These are phyloP conservation scores for Podospora australis DNA, from an alignment of 495 filamentous ascomycete genomes.

Conservation along the genomic window DNA sequence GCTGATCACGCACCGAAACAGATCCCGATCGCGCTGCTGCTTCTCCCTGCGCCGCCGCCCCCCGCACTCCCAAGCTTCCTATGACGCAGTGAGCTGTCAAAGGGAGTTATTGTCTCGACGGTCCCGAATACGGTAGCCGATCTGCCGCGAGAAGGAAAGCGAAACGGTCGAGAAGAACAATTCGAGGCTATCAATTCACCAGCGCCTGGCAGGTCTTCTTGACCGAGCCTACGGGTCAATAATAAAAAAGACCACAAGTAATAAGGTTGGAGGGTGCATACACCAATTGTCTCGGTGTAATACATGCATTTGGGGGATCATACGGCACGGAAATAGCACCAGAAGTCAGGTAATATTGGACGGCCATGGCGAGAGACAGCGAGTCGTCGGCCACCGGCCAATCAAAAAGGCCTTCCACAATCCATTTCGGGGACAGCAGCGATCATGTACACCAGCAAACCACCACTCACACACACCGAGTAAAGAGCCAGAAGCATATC, in stretches of 20 bases:
- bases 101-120: not conserved
- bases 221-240: not conserved
- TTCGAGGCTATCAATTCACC: too few relatives aligned
- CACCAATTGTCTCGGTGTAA: too few relatives aligned
- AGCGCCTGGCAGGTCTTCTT: not conserved
- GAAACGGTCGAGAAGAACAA: too few relatives aligned
- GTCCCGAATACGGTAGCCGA: too few relatives aligned
- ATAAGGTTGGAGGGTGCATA: not conserved
- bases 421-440: conserved; percentile 33
- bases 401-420: conserved; percentile 41
- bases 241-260: too few relatives aligned
- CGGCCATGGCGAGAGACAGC: conserved; percentile 26
- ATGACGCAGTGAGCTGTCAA: not conserved
- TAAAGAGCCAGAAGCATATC: conserved; percentile 39
- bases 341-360: not conserved
- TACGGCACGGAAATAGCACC: not conserved
- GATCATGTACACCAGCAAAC: conserved; percentile 23
- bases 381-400: conserved; percentile 34
- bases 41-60: not conserved
- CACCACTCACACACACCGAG: conserved; percentile 21
- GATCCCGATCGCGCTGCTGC: not conserved
- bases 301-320: not conserved
- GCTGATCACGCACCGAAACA: not conserved
- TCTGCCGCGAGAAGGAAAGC: too few relatives aligned
- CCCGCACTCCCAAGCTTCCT: not conserved